These are phyloP conservation scores for Coemansia sp. DNA, from an alignment of 192 early-diverging fungal species.

Conservation along the genomic window DNA sequence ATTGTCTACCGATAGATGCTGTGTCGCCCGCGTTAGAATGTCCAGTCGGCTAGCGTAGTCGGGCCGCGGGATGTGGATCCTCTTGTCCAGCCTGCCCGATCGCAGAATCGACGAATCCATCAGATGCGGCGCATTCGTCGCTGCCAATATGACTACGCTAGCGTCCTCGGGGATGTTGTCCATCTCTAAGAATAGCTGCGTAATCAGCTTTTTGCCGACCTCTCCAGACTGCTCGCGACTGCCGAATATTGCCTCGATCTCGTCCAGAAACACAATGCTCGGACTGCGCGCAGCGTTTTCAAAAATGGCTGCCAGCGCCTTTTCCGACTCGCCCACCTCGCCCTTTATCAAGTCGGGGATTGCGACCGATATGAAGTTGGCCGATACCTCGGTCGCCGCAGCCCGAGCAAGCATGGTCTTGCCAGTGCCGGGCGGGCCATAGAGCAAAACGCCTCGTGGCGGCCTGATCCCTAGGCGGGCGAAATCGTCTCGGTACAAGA, in stretches of 20 bases:
- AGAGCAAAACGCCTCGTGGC: slow-evolving; percentile 82
- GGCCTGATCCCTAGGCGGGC: slow-evolving; percentile 69
- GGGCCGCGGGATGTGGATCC: slow-evolving; percentile 73
- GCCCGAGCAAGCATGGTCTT: slow-evolving; percentile 91
- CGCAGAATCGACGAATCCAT: slow-evolving; percentile 81
- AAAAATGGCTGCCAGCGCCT: slow-evolving; percentile 80
- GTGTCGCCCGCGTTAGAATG: slow-evolving; percentile 63
- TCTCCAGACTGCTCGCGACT: slow-evolving; percentile 68
- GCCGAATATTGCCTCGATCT: slow-evolving; percentile 90
- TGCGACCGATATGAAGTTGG: slow-evolving; percentile 79
- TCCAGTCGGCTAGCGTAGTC: slow-evolving; percentile 57
- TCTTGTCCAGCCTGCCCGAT: slow-evolving; percentile 85
- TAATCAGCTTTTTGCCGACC: slow-evolving; percentile 74
- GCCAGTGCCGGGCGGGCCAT: slow-evolving; percentile 90
- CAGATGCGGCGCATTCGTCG: slow-evolving; percentile 79
- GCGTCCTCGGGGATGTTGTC: slow-evolving; percentile 63
- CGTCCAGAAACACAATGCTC: slow-evolving; percentile 91
- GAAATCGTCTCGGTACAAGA: slow-evolving; percentile 67
- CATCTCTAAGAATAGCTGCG: slow-evolving; percentile 80
- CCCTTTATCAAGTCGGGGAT: slow-evolving; percentile 87
- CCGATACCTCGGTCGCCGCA: slow-evolving; percentile 76
- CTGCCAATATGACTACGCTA: slow-evolving; percentile 77
- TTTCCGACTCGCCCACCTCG: slow-evolving; percentile 94
- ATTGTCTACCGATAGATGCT: slow-evolving; percentile 28
- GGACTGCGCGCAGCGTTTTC: slow-evolving; percentile 72